Evolutionary conservation across 2,329 filamentous ascomycete genomes (phyloP).

Genomic region (Nothophoma quercina): DNA sequence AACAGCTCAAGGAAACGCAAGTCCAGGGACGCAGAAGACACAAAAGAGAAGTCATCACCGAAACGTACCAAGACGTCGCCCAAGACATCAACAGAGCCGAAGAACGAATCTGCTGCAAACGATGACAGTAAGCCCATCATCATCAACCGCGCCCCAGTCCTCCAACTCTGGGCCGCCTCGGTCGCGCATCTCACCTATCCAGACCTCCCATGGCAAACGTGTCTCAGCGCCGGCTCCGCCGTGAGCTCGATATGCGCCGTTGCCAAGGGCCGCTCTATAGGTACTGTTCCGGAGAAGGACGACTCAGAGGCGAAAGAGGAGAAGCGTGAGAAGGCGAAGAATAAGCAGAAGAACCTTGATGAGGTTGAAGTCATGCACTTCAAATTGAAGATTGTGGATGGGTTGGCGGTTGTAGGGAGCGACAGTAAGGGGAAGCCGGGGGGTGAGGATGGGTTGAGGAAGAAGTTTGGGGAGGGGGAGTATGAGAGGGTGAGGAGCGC

Average conservation of each 20-base stretch:
- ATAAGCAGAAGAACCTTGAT: neutral
- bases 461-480: no score
- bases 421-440: no score
- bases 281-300: neutral
- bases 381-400: neutral
- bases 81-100: neutral
- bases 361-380: neutral
- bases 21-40: neutral
- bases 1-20: neutral
- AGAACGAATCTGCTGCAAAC: neutral
- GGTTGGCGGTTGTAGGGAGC: neutral
- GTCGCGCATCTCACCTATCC: neutral
- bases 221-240: neutral
- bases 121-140: neutral
- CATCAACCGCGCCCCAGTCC: neutral
- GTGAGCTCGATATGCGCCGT: neutral
- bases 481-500: no score
- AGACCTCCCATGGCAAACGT: neutral
- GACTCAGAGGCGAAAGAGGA: neutral
- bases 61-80: neutral
- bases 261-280: neutral
- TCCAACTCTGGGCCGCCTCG: neutral
- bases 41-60: neutral
- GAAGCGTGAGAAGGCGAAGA: neutral
- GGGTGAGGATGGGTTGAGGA: no score